Evolutionary conservation across 2,329 filamentous ascomycete species (phyloP).

Genomic region (Pseudocercospora fuligena): DNA sequence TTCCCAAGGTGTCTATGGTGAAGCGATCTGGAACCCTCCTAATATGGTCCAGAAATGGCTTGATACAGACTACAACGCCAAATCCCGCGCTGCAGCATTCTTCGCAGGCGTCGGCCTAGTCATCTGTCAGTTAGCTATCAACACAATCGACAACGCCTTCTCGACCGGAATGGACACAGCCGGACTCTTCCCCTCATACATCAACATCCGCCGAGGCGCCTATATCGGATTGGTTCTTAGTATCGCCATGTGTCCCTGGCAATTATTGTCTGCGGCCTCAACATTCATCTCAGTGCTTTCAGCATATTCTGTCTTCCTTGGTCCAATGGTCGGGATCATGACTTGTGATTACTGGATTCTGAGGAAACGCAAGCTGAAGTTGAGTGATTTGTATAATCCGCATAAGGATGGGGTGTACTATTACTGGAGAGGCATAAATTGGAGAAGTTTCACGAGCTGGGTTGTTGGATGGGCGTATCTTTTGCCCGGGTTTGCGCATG

Average conservation of each 20-base stretch:
- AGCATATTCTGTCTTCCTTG: constrained; percentile 55
- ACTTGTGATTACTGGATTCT: constrained; percentile 54
- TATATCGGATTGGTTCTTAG: constrained; percentile 54
- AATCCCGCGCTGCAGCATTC: constrained; percentile 51
- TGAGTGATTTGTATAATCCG: constrained; percentile 51
- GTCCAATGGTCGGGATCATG: constrained; percentile 47
- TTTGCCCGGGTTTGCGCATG: constrained; percentile 48
- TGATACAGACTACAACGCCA: constrained; percentile 38
- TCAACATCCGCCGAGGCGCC: constrained; percentile 62
- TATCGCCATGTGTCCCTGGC: constrained; percentile 57
- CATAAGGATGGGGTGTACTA: constrained; percentile 48
- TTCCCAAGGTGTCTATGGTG: constrained; percentile 57
- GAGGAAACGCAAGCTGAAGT: constrained; percentile 45
- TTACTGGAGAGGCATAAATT: constrained; percentile 52
- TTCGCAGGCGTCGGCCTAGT: constrained; percentile 54
- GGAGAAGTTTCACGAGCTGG: constrained; percentile 50
- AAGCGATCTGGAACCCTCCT: constrained; percentile 53
- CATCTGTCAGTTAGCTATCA: constrained; percentile 52
- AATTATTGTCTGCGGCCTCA: constrained; percentile 53
- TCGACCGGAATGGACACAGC: constrained; percentile 62
- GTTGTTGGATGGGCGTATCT: constrained; percentile 39
- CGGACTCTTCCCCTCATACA: constrained; percentile 56
- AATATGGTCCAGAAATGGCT: constrained; percentile 48
- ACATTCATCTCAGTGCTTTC: constrained; percentile 54
- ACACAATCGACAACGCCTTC: constrained; percentile 54